These are phyloP conservation scores for Eucalyptus grandis DNA, from an alignment of 345 rosid species.

Conservation along the genomic window DNA sequence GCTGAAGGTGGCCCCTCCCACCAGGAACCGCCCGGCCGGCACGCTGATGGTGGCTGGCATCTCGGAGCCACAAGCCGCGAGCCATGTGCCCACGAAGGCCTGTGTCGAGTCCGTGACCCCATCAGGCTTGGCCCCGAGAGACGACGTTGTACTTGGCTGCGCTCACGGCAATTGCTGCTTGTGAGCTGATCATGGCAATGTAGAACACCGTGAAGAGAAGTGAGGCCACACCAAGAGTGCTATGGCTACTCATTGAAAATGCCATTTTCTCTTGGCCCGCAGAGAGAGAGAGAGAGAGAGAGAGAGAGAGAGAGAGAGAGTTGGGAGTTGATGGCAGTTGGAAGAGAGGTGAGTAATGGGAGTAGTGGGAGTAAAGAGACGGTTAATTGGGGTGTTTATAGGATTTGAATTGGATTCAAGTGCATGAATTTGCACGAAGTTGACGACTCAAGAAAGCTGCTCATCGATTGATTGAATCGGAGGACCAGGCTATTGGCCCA, in stretches of 20 bases:
- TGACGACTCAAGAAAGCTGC: background rate
- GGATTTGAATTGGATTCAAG: background rate
- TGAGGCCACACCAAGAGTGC: background rate
- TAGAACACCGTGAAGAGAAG: background rate
- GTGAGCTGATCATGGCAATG: background rate
- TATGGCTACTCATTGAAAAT: background rate
- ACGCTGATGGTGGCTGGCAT: conserved; percentile 37
- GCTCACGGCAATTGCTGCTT: background rate
- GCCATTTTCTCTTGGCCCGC: background rate
- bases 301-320: background rate
- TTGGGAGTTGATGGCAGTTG: background rate
- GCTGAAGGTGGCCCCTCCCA: background rate
- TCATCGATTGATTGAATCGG: background rate
- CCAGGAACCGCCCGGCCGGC: conserved; percentile 27
- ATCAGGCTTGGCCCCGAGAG: conserved; percentile 35
- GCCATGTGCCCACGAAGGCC: conserved; percentile 49
- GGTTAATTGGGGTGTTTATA: background rate
- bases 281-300: background rate
- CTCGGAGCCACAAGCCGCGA: conserved; percentile 34
- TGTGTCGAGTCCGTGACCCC: conserved; percentile 43
- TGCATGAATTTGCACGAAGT: background rate
- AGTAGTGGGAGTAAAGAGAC: background rate
- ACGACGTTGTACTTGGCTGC: background rate
- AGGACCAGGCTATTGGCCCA: background rate
- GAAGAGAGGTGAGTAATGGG: background rate